These are phyloP conservation scores for Penicillium sp. DNA, from an alignment of 2,329 filamentous ascomycete genomes.

Conservation along the genomic window DNA sequence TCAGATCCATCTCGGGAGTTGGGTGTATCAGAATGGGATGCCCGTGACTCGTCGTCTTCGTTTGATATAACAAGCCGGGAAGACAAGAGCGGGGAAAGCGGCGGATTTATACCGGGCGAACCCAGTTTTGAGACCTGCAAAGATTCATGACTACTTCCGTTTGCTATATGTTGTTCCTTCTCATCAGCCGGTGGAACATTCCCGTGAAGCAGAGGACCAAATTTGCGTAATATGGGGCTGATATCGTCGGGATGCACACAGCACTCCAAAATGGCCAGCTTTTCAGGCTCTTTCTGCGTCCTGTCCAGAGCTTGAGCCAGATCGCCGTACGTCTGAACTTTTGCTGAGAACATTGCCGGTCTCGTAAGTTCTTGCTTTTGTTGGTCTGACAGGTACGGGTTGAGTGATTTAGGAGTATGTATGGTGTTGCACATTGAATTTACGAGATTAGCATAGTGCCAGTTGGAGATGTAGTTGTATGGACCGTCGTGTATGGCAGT, in stretches of 20 bases:
- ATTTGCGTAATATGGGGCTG: neutral
- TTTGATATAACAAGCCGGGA: neutral
- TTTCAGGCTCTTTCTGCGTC: neutral
- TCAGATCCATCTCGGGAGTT: neutral
- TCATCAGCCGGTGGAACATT: neutral
- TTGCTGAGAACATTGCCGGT: neutral
- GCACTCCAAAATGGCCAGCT: neutral
- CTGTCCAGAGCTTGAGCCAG: neutral
- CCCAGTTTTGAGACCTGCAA: neutral
- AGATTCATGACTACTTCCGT: neutral
- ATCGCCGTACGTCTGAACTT: neutral
- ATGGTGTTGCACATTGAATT: neutral
- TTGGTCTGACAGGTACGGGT: neutral
- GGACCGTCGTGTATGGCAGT: constrained; percentile 58
- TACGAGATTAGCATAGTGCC: constrained; percentile 39
- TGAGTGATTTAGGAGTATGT: neutral
- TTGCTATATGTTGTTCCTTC: neutral
- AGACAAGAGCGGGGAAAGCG: neutral
- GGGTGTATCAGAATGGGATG: neutral
- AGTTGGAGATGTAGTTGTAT: constrained; percentile 75
- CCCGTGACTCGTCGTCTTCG: neutral
- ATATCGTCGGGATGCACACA: neutral
- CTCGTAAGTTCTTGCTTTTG: neutral
- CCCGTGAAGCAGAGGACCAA: neutral
- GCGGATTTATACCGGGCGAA: neutral